Base-by-base conservation (phyloP, 2,329 filamentous ascomycete species). In the Sarocladium brachiariae region DNA sequence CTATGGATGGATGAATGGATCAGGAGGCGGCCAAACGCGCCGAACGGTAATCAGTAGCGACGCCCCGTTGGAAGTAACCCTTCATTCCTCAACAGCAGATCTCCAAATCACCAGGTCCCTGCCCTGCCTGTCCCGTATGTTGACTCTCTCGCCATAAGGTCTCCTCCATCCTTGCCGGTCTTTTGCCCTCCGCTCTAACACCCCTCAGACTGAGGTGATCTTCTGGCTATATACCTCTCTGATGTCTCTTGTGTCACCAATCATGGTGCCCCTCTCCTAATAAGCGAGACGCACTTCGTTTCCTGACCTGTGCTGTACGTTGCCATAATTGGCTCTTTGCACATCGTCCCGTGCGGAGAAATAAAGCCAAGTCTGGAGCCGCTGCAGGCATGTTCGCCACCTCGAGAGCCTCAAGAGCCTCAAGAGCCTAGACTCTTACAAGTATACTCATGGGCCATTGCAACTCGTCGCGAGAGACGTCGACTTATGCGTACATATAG, bases 331-430 rank as follows among this genome's bases (percentile, higher is more conserved):
- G 43, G 43, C 43, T 33, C n/a, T 10, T 25, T 25, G 39, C 23
- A 19, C n/a, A 16, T 25, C 39, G 4, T 43, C 43, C 43, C 43
- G 25, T 47, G 43, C 43, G 27, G 27, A 33, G 43, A 31, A 31
- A 14, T 9, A 47, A 33, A 33, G 43, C 43, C 43, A 47, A 47
- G 43, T 47, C 43, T 47, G 43, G 43, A 47, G 43, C 43, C 43
- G 43, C 25, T 47, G 43, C 43, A 47, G 16, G 43, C 13, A 43
- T 27, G 21, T 43, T 30, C 27, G 43, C 43, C 24, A 21, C 27
- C 27, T 7, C 30, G 39, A 8, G 24, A 47, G 37, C 37, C 37
- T 41, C 18, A 23, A 41, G 13, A 45, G 37, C 37, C 37, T 19
- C 37, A 41, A 41, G 21, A 18, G 39, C n/a, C 39, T 43, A 43